Base-by-base conservation (phyloP, 106 monocot genomes). In the Apostasia shenzhenica region DNA sequence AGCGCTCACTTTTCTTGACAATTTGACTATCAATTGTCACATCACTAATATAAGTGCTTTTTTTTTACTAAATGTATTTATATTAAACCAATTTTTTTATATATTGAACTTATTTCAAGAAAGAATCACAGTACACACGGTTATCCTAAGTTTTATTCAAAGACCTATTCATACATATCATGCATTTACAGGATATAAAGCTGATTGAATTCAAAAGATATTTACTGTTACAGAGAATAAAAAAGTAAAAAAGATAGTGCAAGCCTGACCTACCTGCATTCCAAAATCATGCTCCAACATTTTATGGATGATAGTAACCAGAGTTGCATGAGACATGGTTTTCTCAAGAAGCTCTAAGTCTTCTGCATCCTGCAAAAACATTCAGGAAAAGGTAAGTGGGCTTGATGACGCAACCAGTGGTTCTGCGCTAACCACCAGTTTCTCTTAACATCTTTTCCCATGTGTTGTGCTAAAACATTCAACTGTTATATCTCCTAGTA, bases 281-380 rank as follows among this genome's bases (percentile, higher is more conserved):
- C 47, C 6, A 48, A 14, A 64, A 12, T 64, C 64, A 26, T n/a
- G 64, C 64, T 64, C 48, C 45, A 64, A 6, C 64, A 64, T 64
- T 4, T 14, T 14, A n/a, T 47, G 41, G 12, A 64, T 64, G 47
- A 64, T 64, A 26, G 48, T 48, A 45, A 64, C 47, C n/a, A 64
- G 48, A 64, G 64, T 14, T 48, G 14, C 14, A 47, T 47, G 48
- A 0, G 14, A 47, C 14, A 64, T 6, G 14, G 48, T 47, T 48
- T 14, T 14, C 1, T 48, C 48, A 3, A 48, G 47, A 48, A 64
- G 64, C 45, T 14, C 1, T 6, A 7, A 47, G 14, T 64, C 64
- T 64, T 64, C 1, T 64, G 26, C 47, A 64, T 14, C 64, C 64
- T 64, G 2, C 3, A 64, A 48, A 64, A 1, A n/a, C 1, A 48